Conservation (phyloP, 441 rosid species). For the Kokia cookei region DNA sequence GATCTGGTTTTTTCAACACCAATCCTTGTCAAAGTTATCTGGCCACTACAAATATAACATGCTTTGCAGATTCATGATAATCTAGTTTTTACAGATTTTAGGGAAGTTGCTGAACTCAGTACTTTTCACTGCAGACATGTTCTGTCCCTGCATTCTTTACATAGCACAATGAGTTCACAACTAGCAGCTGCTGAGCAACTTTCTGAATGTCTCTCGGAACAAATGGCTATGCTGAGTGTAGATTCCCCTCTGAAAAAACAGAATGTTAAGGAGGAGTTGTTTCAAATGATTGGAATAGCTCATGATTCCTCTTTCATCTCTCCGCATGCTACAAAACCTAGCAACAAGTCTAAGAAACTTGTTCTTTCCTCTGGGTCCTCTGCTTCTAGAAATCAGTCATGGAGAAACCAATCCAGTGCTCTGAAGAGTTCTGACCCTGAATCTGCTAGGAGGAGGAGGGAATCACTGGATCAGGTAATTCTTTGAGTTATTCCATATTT, state of each 20-base stretch:
- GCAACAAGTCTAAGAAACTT: slow-evolving; percentile 36
- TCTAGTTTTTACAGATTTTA: not conserved
- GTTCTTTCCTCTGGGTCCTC: slow-evolving; percentile 51
- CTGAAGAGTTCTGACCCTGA: slow-evolving; percentile 62
- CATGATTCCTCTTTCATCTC: slow-evolving; percentile 75
- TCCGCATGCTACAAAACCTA: slow-evolving; percentile 50
- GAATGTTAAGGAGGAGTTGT: slow-evolving; percentile 74
- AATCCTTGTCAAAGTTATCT: not conserved
- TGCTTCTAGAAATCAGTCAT: slow-evolving; percentile 50
- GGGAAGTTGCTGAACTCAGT: slow-evolving; percentile 8
- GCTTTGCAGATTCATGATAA: not conserved
- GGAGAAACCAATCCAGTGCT: slow-evolving; percentile 52
- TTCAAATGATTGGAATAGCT: slow-evolving; percentile 82
- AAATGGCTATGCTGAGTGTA: slow-evolving; percentile 67
- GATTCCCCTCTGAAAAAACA: slow-evolving; percentile 60
- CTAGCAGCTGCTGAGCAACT: slow-evolving; percentile 87
- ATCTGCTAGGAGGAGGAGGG: slow-evolving; percentile 84
- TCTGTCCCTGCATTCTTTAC: slow-evolving; percentile 68
- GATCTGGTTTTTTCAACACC: not conserved
- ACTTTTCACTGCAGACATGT: slow-evolving; percentile 46
- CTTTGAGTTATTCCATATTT: not conserved
- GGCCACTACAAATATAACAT: not conserved
- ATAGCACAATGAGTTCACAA: slow-evolving; percentile 72
- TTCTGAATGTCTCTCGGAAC: slow-evolving; percentile 78
- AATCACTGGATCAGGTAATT: slow-evolving; percentile 76